Conservation (phyloP, 768 basidiomycete species). For the Leccinum longicurvipes region DNA sequence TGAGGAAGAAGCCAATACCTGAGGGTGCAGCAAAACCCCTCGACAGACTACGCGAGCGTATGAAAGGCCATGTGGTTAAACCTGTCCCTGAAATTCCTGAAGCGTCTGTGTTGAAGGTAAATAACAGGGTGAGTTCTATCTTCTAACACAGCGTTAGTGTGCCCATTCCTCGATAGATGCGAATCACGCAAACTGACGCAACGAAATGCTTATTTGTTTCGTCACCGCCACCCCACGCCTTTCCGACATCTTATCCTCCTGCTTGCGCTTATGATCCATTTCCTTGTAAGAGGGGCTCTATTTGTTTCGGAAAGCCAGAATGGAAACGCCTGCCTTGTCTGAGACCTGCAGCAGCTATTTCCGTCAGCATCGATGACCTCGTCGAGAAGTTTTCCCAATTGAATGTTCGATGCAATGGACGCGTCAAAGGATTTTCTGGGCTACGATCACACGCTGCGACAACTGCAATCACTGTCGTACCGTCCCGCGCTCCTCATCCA, state of each 20-base stretch:
- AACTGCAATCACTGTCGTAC: conserved; percentile 15
- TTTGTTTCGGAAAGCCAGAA: not conserved
- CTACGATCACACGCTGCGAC: conserved; percentile 9
- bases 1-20: not conserved
- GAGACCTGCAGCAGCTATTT: not conserved
- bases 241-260: conserved; percentile 14
- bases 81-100: not conserved
- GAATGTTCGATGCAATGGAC: conserved; percentile 10
- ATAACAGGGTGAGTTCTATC: too few species aligned
- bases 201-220: not conserved
- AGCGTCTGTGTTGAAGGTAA: too few species aligned
- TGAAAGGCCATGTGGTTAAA: not conserved
- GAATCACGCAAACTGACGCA: accelerated
- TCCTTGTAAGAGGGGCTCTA: conserved; percentile 6
- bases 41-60: not conserved
- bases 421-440: not conserved
- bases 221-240: conserved; percentile 12
- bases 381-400: conserved; percentile 11
- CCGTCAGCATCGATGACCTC: conserved; percentile 1
- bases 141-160: not conserved
- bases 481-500: conserved; percentile 16
- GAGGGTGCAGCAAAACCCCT: not conserved
- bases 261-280: conserved; percentile 17
- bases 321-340: conserved; percentile 1
- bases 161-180: not conserved